These are phyloP conservation scores for Colletotrichum shisoi DNA, from an alignment of 2,329 filamentous ascomycete species.

Conservation along the genomic window DNA sequence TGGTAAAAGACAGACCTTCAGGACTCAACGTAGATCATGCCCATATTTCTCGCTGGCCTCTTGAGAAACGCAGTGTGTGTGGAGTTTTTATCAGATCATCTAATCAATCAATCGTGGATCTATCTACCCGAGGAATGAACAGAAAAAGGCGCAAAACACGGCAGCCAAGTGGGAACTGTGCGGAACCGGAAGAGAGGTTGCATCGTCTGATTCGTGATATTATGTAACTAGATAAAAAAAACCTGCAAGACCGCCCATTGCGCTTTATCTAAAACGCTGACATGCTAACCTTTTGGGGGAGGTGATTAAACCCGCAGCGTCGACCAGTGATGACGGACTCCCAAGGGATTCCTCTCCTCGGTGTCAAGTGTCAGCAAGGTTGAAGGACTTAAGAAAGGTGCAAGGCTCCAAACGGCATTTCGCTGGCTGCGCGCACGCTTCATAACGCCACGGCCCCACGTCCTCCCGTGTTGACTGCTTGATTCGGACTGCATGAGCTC, in stretches of 20 bases:
- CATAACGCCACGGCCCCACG: slow-evolving; percentile 12
- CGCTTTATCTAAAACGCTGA: slow-evolving; percentile 37
- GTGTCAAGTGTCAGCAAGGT: slow-evolving; percentile 11
- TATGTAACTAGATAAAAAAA: slow-evolving; percentile 30
- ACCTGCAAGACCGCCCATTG: slow-evolving; percentile 28
- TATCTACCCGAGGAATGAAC: background rate
- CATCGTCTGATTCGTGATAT: slow-evolving; percentile 35
- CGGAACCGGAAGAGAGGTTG: slow-evolving; percentile 4
- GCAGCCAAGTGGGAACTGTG: slow-evolving; percentile 15
- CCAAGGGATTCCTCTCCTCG: background rate
- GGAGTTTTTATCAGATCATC: slow-evolving; percentile 5
- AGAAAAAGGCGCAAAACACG: slow-evolving; percentile 31
- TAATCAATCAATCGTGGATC: slow-evolving; percentile 10
- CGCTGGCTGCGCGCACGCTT: slow-evolving; percentile 4
- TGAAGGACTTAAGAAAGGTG: background rate
- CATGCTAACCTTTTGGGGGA: slow-evolving; percentile 24
- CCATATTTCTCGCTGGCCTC: background rate
- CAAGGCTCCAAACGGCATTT: background rate
- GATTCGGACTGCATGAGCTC: slow-evolving; percentile 23
- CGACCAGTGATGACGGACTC: slow-evolving; percentile 3
- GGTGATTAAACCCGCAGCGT: background rate
- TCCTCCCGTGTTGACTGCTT: slow-evolving; percentile 16
- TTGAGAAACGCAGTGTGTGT: background rate
- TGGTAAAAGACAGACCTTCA: background rate
- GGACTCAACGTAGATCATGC: background rate